phyloP scores from a whole-genome alignment of 129 eudicot species.

The Cynara cardunculus region DNA sequence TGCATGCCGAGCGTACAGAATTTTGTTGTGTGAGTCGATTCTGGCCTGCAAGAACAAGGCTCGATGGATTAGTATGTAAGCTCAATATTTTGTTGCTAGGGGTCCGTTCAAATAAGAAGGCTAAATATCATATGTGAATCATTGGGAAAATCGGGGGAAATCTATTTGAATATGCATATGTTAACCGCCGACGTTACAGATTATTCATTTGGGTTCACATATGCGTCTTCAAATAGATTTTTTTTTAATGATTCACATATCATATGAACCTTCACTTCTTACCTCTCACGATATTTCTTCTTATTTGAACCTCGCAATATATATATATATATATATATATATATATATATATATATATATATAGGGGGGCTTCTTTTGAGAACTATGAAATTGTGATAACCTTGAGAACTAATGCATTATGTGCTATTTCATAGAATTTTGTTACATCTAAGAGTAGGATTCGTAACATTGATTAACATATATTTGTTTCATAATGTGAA shows the following conservation, averaged over 20 bases:
- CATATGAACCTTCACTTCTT: neutral
- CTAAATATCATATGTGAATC: neutral
- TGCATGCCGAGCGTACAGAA: conserved; percentile 93
- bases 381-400: no score
- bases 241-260: neutral
- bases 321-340: no score
- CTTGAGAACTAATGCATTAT: no score
- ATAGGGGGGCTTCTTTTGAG: no score
- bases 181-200: neutral
- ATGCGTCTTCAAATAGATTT: neutral
- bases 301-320: neutral
- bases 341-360: no score
- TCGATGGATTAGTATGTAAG: neutral
- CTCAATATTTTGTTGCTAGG: neutral
- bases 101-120: neutral
- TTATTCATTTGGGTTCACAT: neutral
- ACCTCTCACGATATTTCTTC: neutral
- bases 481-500: no score
- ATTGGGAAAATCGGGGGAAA: no score
- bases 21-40: conserved; percentile 93
- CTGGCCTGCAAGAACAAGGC: conserved; percentile 65
- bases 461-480: no score
- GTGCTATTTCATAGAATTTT: no score
- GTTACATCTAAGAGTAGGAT: no score
- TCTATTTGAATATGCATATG: neutral